phyloP scores from a whole-genome alignment of 345 rosid genomes.

The Eucalyptus albens region DNA sequence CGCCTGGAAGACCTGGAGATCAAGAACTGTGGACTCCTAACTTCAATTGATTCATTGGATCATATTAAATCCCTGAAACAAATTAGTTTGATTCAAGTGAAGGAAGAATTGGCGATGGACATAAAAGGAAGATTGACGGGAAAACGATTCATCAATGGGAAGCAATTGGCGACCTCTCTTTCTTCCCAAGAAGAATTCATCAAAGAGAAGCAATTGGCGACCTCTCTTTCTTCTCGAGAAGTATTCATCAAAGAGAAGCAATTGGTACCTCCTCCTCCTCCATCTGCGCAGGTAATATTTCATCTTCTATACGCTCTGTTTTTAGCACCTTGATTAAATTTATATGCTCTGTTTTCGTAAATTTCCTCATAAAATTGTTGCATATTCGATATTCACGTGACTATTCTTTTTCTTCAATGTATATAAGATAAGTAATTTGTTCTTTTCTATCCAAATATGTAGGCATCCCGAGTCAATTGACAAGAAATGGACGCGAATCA shows the following conservation, averaged over 20 bases:
- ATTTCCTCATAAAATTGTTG: too few relatives aligned
- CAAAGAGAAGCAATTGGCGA: background rate
- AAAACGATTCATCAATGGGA: too few relatives aligned
- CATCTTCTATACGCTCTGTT: background rate
- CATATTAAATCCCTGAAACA: accelerated
- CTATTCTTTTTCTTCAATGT: too few relatives aligned
- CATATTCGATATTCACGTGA: too few relatives aligned
- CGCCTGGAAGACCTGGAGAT: background rate
- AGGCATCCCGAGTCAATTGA: too few relatives aligned
- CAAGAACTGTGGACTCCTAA: background rate
- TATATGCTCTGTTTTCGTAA: too few relatives aligned
- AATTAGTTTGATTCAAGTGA: background rate
- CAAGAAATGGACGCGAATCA: too few relatives aligned
- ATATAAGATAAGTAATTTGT: too few relatives aligned
- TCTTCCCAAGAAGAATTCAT: too few relatives aligned
- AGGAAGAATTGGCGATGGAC: background rate
- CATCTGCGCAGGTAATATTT: background rate
- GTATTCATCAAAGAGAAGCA: background rate
- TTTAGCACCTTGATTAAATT: too few relatives aligned
- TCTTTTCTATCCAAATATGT: too few relatives aligned
- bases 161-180: too few relatives aligned
- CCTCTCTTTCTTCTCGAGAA: background rate
- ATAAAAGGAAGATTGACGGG: accelerated
- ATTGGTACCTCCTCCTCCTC: background rate
- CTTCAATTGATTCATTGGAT: accelerated